Evolutionary conservation across 352 stramenopile species (phyloP).

Genomic region (Pythium dissotocum): DNA sequence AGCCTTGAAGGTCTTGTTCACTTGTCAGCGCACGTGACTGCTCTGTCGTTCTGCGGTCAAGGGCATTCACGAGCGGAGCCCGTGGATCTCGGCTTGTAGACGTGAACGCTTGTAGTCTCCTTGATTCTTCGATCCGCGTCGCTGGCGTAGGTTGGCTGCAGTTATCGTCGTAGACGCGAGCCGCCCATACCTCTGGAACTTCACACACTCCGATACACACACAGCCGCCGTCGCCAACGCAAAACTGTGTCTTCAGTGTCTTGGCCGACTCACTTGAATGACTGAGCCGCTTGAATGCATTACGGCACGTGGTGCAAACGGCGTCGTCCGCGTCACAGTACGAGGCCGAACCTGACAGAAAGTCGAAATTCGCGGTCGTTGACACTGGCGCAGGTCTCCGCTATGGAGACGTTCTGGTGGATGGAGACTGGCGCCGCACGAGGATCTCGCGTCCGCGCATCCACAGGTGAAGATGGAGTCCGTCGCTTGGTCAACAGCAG

Average conservation of each 20-base stretch:
- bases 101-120: background rate
- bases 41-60: background rate
- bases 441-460: too few relatives aligned
- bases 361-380: background rate
- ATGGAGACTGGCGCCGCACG: too few relatives aligned
- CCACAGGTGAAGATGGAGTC: too few relatives aligned
- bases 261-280: background rate
- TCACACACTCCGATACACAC: slow-evolving; percentile 12
- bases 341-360: background rate
- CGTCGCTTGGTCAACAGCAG: too few relatives aligned
- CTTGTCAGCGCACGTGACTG: background rate
- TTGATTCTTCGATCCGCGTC: background rate
- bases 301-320: slow-evolving; percentile 1
- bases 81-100: slow-evolving; percentile 2
- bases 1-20: background rate
- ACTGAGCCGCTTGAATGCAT: background rate
- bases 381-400: background rate
- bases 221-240: background rate
- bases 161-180: background rate
- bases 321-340: background rate
- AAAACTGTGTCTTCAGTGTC: background rate
- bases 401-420: too few relatives aligned
- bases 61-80: background rate
- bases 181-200: background rate
- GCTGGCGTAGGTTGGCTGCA: background rate